Evolutionary conservation across 192 early-diverging fungal species (phyloP), one percentile per base, ranked within the genome.

Genomic region (Rhizophlyctis rosea): DNA sequence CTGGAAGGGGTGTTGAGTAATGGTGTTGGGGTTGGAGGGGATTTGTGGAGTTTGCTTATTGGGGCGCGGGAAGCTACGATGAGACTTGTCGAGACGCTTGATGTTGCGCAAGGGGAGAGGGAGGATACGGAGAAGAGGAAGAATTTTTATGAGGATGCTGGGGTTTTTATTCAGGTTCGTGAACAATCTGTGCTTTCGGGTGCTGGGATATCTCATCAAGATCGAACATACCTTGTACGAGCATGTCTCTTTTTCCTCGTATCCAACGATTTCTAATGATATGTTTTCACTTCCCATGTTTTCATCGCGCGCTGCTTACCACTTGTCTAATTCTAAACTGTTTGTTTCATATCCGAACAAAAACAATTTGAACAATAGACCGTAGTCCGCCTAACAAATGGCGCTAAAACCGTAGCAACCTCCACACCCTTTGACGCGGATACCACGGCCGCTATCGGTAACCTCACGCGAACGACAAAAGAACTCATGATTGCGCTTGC

Each of bases 391-490:
- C 35, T 67, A 57, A 51, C 23, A 16, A 48, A 56, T 7, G 65
- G 23, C 2, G 65, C 65, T 16, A 56, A 57, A 3, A 44, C 65
- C 30, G 21, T 67, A 3, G 56, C 65, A 13, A 48, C 29, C 13
- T 52, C 25, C 25, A 44, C 52, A 29, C 56, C 65, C 21, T 44
- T 67, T 4, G 47, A 18, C 7, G 50, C 29, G 30, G 32, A 56
- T 16, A 18, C 50, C 13, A 59, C 60, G 65, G 58, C 50, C 4
- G 65, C 25, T 18, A 47, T 67, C 16, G 57, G 60, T 34, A 18
- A 30, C 24, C 30, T 60, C 24, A 67, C 65, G 0, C 44, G 57
- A 0, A 29, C 57, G 18, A 60, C 65, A 34, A 67, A 67, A 50
- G 30, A 33, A 34, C 50, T 67, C 23, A 57, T 59, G 1, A 53